Evolutionary conservation across 352 stramenopile species (phyloP), one percentile per base, ranked within the genome.

Genomic region (Globisporangium parvum): DNA sequence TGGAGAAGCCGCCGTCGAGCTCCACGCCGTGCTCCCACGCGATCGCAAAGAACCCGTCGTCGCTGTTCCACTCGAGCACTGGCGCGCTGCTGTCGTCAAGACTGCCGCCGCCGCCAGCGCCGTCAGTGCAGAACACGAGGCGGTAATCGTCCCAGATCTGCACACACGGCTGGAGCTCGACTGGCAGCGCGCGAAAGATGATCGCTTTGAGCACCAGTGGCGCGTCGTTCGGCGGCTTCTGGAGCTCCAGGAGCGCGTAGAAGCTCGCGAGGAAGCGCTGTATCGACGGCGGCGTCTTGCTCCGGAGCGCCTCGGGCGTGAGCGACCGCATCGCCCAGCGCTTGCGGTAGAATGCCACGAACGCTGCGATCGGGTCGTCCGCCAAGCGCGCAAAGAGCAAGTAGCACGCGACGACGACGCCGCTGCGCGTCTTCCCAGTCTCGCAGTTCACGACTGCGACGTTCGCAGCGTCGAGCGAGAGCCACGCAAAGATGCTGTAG

Each of bases 381-480:
- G 76, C 77, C 23, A 89, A 65, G 12, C 75, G 59, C 46, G 80
- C 60, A 77, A 95, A 98, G 35, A 96, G 81, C 49, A 98, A 60
- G 59, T 97, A 98, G 54, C 91, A 97, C 12, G 93, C 95, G 18
- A 96, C 74, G 0, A 97, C 84, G 54, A 98, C 89, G 8, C 89
- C 92, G 21, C 84, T 98, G 26, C 91, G 77, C 21, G 91, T 98
- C 67, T 98, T 97, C 6, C 95, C 95, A 28, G 95, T 96, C 53
- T 81, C 68, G 65, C 93, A 98, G 59, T 95, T 91, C 14, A 98
- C 59, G 14, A 96, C 66, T 11, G 85, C 87, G 6, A 98, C 74
- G 45, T 97, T 88, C 24, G 71, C 59, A 1, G 75, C 42, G 47
- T 96, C 78, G 4, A 97, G 63, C 14, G 82, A 79, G 5, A 98